Base-by-base conservation (phyloP, 2,329 filamentous ascomycete species). In the Fusarium brachygibbosum region DNA sequence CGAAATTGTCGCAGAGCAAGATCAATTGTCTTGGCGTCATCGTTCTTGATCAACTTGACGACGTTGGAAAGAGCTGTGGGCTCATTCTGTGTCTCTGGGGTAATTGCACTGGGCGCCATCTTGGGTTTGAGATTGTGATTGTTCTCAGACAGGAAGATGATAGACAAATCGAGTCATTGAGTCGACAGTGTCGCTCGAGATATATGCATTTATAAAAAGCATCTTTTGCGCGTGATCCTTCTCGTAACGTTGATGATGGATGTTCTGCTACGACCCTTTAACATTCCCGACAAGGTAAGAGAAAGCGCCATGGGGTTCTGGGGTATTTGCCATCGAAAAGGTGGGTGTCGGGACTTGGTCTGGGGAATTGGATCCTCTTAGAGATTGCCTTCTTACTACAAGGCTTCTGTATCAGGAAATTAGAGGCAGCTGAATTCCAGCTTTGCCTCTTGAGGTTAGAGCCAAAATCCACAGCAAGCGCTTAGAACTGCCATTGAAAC, bases 1-100 rank as follows among this genome's bases (percentile, higher is more conserved):
- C 90, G 82, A 74, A 91, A 90, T 8, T 86, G 86, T 70, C 83
- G 84, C 51, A 91, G 77, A 3, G 90, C 86, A 21, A 85, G 75
- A 49, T 88, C 83, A 53, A 77, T 74, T 31, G 63, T 76, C 41
- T 71, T 46, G 8, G 70, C 40, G 48, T 76, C 73, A 35, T 75
- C 71, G 13, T 69, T 74, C 40, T 72, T 64, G 57, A 75, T 75
- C 29, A 68, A 38, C 45, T 75, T 75, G 59, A 75, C 54, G 21
- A 74, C 66, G 10, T 49, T 67, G 44, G 68, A 63, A 25, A 58
- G 54, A 34, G 60, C 51, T n/a, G 53, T 41, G 37, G 69, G 63
- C 49, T 72, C 57, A 29, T 70, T 62, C 25, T 52, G 62, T 58
- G 51, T 52, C 48, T 73, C 70, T 46, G 65, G 51, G 25, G 61